Conservation (phyloP, 1,139 yeast genomes). For the Tardiomyces blankii region DNA sequence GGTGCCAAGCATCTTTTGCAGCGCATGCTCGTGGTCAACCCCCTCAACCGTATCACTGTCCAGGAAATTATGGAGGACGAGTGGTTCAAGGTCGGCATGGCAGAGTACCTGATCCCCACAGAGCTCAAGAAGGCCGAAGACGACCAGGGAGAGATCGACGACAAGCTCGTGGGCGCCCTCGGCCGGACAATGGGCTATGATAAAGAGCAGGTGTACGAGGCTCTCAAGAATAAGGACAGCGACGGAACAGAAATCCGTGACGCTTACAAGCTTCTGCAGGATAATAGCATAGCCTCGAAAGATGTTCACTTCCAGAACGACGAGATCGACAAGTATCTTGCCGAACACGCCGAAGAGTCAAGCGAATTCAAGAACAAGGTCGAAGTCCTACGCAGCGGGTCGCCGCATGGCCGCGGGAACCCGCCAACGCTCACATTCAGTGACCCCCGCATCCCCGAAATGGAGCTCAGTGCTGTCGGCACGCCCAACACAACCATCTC, state of each 20-base stretch:
- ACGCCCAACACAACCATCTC: conserved; percentile 57
- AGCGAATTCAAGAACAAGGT: conserved; percentile 2
- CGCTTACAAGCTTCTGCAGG: conserved; percentile 81
- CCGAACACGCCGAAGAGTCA: conserved; percentile 11
- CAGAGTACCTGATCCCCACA: conserved; percentile 72
- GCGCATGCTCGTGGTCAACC: conserved; percentile 93
- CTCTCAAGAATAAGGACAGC: conserved; percentile 30
- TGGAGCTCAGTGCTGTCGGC: conserved; percentile 16
- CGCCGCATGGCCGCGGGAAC: conserved; percentile 3
- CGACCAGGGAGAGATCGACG: conserved; percentile 42
- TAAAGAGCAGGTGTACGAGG: conserved; percentile 72
- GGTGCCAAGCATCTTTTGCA: conserved; percentile 85
- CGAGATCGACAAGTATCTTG: conserved; percentile 24
- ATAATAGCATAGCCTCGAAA: conserved; percentile 57
- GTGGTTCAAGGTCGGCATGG: conserved; percentile 83
- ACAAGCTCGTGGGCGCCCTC: conserved; percentile 67
- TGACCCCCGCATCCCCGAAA: conserved; percentile 6
- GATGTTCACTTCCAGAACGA: conserved; percentile 16
- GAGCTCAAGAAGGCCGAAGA: conserved; percentile 29
- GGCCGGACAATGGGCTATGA: conserved; percentile 90
- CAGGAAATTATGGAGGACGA: conserved; percentile 92
- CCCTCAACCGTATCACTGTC: conserved; percentile 88
- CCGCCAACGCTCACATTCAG: conserved; percentile 10
- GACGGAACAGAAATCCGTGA: conserved; percentile 73
- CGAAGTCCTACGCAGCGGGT: neutral